Percentiles rank a stretch among this genome's conserved stretches.
These are phyloP conservation scores for Samsoniella hepiali DNA, from an alignment of 2,329 filamentous ascomycete species.

Conservation along the genomic window DNA sequence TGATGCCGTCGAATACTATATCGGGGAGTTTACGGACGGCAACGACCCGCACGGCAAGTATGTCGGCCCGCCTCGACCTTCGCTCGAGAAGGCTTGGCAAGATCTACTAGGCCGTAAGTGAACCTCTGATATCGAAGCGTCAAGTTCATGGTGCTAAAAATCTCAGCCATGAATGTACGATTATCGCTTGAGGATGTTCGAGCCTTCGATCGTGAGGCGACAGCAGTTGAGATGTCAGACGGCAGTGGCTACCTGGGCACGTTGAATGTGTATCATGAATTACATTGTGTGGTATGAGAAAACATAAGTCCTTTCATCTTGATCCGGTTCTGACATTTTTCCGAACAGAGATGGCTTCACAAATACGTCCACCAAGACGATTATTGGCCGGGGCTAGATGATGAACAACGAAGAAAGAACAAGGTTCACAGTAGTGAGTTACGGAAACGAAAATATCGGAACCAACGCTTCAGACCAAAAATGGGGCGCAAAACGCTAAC, in stretches of 20 bases:
- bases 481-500: not conserved
- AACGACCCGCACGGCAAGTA: slow-evolving; percentile 13
- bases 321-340: not conserved
- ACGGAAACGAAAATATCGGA: no score
- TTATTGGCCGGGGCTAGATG: slow-evolving; percentile 12
- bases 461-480: no score
- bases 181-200: slow-evolving; percentile 7
- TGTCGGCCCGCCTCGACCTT: slow-evolving; percentile 16
- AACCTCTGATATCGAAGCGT: no score
- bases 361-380: slow-evolving; percentile 18
- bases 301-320: not conserved
- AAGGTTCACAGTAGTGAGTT: slow-evolving; percentile 15
- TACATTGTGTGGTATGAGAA: slow-evolving; percentile 10
- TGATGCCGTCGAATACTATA: slow-evolving; percentile 13
- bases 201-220: slow-evolving; percentile 11
- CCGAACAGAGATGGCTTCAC: slow-evolving; percentile 13
- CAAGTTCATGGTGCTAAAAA: not conserved
- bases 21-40: slow-evolving; percentile 10
- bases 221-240: slow-evolving; percentile 15
- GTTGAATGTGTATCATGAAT: slow-evolving; percentile 16
- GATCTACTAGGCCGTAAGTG: slow-evolving; percentile 13
- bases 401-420: slow-evolving; percentile 16
- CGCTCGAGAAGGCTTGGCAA: slow-evolving; percentile 16
- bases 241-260: slow-evolving; percentile 17
- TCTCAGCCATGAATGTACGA: slow-evolving; percentile 11